A percentile compares a stretch with the other conserved stretches of the same genome.
These are phyloP conservation scores for Aspergillus texensis DNA, from an alignment of 2,329 filamentous ascomycete genomes.

Conservation along the genomic window DNA sequence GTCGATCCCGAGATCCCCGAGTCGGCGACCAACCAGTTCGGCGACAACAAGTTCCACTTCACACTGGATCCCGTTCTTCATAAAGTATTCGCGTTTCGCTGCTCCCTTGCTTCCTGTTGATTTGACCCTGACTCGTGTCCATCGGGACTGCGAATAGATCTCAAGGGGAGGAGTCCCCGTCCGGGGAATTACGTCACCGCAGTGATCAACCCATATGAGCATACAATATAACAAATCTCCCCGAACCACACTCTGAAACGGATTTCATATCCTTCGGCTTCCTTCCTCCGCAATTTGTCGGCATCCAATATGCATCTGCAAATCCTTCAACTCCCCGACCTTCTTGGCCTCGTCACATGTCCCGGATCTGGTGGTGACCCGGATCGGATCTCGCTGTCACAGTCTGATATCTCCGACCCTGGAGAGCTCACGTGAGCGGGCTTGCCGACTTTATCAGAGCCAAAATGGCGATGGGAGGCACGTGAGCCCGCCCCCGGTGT, in stretches of 20 bases:
- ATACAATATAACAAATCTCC: background rate
- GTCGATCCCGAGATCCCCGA: conserved; percentile 23
- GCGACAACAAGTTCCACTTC: conserved; percentile 1
- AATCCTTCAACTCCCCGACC: background rate
- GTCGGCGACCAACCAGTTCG: conserved; percentile 21
- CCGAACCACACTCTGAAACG: background rate
- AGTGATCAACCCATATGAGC: background rate
- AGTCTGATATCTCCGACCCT: background rate
- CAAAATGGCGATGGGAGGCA: background rate
- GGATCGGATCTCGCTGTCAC: background rate
- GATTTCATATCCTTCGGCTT: background rate
- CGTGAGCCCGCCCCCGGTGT: background rate
- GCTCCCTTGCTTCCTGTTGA: background rate
- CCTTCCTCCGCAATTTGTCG: background rate
- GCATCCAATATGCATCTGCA: background rate
- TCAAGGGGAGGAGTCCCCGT: background rate
- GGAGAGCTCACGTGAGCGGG: background rate
- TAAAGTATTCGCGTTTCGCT: background rate
- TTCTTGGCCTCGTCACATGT: background rate
- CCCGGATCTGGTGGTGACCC: no score
- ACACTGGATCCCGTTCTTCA: background rate
- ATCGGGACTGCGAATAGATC: background rate
- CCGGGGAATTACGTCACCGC: background rate
- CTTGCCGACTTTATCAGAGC: background rate
- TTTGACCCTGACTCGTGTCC: background rate